Evolutionary conservation across 2,329 filamentous ascomycete species (phyloP).

Genomic region (Paraphaeosphaeria minitans): DNA sequence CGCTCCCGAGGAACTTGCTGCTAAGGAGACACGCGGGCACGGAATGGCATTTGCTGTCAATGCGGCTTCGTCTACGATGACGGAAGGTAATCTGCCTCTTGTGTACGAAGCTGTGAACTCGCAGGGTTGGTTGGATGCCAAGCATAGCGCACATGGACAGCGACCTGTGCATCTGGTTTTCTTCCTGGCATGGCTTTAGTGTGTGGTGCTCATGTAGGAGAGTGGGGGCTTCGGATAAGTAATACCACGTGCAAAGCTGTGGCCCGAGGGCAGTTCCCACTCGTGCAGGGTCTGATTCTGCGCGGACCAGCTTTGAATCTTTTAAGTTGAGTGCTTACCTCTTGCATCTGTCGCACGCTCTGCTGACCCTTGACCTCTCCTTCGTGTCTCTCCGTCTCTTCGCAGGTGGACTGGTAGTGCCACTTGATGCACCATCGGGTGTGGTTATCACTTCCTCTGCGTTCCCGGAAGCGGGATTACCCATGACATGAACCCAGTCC

Average conservation of each 20-base stretch:
- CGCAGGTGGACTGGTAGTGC: slow-evolving; percentile 26
- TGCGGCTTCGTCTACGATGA: slow-evolving; percentile 43
- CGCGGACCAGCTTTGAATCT: background rate
- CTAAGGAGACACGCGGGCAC: slow-evolving; percentile 23
- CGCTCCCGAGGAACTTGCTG: slow-evolving; percentile 16
- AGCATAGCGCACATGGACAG: slow-evolving; percentile 43
- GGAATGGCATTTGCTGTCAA: slow-evolving; percentile 26
- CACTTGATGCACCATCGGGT: slow-evolving; percentile 13
- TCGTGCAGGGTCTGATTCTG: background rate
- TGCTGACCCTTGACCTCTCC: slow-evolving; percentile 52
- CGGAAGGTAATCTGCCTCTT: slow-evolving; percentile 52
- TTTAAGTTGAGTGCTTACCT: slow-evolving; percentile 40
- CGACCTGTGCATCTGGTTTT: slow-evolving; percentile 46
- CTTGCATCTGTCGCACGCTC: slow-evolving; percentile 57
- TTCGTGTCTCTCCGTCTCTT: slow-evolving; percentile 42
- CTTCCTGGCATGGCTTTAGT: slow-evolving; percentile 34
- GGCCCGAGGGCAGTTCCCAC: background rate
- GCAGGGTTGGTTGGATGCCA: slow-evolving; percentile 46
- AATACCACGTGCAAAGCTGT: slow-evolving; percentile 2
- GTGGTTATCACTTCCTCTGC: slow-evolving; percentile 1
- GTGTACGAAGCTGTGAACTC: slow-evolving; percentile 58
- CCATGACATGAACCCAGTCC: slow-evolving; percentile 23
- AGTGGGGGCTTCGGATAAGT: slow-evolving; percentile 1
- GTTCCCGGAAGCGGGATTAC: slow-evolving; percentile 12
- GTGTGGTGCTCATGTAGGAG: background rate